These are phyloP conservation scores for Gliomastix tumulicola DNA, from an alignment of 2,329 filamentous ascomycete genomes.

Conservation along the genomic window DNA sequence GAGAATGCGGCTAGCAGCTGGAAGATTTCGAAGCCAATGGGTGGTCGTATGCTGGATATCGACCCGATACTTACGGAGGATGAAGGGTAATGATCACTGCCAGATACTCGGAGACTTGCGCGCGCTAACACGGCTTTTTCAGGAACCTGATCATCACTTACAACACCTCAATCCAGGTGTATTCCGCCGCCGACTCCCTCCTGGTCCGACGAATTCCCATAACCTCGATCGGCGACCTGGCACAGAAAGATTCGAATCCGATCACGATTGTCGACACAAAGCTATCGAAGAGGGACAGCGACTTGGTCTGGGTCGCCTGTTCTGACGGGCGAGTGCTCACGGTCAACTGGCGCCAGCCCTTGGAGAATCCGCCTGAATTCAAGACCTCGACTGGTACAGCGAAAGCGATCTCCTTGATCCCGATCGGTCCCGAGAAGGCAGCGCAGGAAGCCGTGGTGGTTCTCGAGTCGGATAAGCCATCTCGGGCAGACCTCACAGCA, in stretches of 20 bases:
- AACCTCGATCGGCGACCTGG: constrained; percentile 16
- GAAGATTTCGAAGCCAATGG: constrained; percentile 58
- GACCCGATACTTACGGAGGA: constrained; percentile 56
- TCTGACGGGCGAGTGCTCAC: constrained; percentile 50
- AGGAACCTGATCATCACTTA: constrained; percentile 73
- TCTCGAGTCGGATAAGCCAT: constrained; percentile 31
- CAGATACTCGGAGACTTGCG: no score
- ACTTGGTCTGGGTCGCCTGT: constrained; percentile 53
- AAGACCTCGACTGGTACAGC: constrained; percentile 32
- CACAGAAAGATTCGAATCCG: constrained; percentile 13
- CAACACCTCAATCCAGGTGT: constrained; percentile 69
- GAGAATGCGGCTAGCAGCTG: constrained; percentile 31
- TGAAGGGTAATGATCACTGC: constrained; percentile 43
- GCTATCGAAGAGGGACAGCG: constrained; percentile 27
- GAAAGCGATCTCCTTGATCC: constrained; percentile 35
- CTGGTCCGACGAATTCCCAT: constrained; percentile 65
- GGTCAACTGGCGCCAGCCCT: constrained; percentile 46
- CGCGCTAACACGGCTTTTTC: background rate
- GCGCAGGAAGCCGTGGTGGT: constrained; percentile 38
- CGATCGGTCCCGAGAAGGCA: constrained; percentile 25
- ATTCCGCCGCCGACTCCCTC: constrained; percentile 74
- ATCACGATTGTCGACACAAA: constrained; percentile 33
- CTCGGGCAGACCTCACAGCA: constrained; percentile 31
- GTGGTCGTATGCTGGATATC: constrained; percentile 57
- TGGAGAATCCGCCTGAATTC: constrained; percentile 26